Evolutionary conservation across 768 basidiomycete species (phyloP).

Genomic region (button mushroom (Agaricus bisporus)): DNA sequence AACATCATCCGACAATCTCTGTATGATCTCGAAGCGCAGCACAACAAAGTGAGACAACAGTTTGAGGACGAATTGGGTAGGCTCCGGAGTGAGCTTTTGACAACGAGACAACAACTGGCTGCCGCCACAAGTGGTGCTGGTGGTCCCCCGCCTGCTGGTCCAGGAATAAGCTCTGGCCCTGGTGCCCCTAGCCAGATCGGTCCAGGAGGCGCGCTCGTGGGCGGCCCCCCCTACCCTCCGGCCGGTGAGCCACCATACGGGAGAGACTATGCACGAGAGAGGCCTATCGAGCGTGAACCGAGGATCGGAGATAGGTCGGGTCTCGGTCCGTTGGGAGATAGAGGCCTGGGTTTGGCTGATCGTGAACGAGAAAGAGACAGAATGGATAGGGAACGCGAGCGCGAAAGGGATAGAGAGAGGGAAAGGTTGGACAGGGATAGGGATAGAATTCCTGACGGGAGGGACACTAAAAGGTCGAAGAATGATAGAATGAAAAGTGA

Average conservation of each 20-base stretch:
- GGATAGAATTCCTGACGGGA: conserved; percentile 8
- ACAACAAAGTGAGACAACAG: conserved; percentile 77
- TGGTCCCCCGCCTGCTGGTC: conserved; percentile 10
- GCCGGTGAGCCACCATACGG: conserved; percentile 12
- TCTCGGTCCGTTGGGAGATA: conserved; percentile 14
- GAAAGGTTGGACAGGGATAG: conserved; percentile 8
- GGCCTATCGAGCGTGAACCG: conserved; percentile 2
- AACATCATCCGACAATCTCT: conserved; percentile 85
- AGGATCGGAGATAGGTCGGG: conserved; percentile 12
- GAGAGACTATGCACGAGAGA: conserved; percentile 8
- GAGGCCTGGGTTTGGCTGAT: conserved; percentile 10
- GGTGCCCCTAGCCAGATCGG: conserved; percentile 14
- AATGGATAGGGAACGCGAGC: conserved; percentile 17
- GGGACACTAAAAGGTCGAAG: conserved; percentile 10
- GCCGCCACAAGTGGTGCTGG: conserved; percentile 13
- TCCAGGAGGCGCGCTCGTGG: conserved; percentile 16
- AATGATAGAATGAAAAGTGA: conserved; percentile 6
- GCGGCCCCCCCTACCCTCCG: conserved; percentile 15
- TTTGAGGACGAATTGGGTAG: conserved; percentile 78
- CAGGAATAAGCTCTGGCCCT: conserved; percentile 16
- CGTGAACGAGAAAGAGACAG: conserved; percentile 19
- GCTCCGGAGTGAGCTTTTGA: conserved; percentile 64
- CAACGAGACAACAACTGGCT: conserved; percentile 28
- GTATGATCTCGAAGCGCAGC: conserved; percentile 87
- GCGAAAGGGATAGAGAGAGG: conserved; percentile 18